Conservation (phyloP, 2,329 filamentous ascomycete genomes). For the Paracoccidioides lutzii region DNA sequence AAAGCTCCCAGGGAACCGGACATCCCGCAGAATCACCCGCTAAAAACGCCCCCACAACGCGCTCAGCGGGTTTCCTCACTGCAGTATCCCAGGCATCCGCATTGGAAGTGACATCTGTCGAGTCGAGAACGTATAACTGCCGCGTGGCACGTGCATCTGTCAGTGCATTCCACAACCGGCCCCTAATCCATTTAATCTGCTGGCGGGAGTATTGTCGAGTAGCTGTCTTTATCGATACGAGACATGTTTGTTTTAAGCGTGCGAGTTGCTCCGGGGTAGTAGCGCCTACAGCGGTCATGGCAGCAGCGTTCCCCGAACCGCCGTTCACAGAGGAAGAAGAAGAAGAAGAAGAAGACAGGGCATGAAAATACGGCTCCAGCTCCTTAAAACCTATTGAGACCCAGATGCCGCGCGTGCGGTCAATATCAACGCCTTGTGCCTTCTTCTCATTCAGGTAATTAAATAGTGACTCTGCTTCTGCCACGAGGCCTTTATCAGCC, state of each 20-base stretch:
- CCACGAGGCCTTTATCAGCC: slow-evolving; percentile 53
- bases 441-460: slow-evolving; percentile 35
- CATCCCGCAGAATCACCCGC: slow-evolving; percentile 36
- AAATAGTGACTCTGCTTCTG: slow-evolving; percentile 46
- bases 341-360: slow-evolving; percentile 17
- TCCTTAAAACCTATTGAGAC: slow-evolving; percentile 95
- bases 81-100: slow-evolving; percentile 45
- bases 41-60: slow-evolving; percentile 53
- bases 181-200: slow-evolving; percentile 75
- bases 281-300: neutral
- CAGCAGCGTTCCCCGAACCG: neutral
- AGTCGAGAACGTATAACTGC: slow-evolving; percentile 67
- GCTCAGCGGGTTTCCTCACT: slow-evolving; percentile 54
- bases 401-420: slow-evolving; percentile 79
- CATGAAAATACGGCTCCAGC: slow-evolving; percentile 57
- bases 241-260: slow-evolving; percentile 43
- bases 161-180: slow-evolving; percentile 63
- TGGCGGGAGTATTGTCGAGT: slow-evolving; percentile 79
- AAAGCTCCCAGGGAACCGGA: slow-evolving; percentile 46
- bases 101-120: slow-evolving; percentile 43
- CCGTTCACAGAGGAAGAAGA: neutral
- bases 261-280: slow-evolving; percentile 33
- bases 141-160: slow-evolving; percentile 40
- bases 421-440: slow-evolving; percentile 43
- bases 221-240: slow-evolving; percentile 67